phyloP scores from a whole-genome alignment of 2,329 filamentous ascomycete species.

The Sporothrix euskadiensis region DNA sequence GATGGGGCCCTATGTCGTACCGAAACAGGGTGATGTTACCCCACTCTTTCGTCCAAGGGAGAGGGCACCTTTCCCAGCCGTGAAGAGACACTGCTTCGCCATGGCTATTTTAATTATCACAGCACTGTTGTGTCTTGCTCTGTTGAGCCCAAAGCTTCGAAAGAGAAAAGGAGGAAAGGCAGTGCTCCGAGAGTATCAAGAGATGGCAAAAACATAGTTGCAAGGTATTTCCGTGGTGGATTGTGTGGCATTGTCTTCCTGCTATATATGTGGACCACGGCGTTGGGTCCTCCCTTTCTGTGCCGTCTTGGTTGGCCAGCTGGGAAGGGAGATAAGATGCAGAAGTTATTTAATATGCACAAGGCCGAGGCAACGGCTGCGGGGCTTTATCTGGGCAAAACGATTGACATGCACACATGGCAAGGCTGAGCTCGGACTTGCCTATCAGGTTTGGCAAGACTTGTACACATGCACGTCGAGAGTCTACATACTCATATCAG shows the following conservation, averaged over 20 bases:
- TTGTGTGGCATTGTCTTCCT: not conserved
- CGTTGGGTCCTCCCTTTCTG: not conserved
- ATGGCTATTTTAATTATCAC: not conserved
- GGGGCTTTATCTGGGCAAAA: not conserved
- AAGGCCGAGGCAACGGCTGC: not conserved
- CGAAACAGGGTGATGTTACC: not conserved
- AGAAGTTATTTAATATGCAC: not conserved
- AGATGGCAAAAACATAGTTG: not conserved
- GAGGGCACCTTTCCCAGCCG: not conserved
- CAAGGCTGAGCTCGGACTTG: not conserved
- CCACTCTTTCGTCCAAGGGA: not conserved
- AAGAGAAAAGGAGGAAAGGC: not conserved
- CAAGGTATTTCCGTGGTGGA: not conserved
- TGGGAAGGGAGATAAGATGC: not conserved
- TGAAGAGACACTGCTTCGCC: not conserved
- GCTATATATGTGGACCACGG: not conserved
- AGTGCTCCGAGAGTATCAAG: not conserved
- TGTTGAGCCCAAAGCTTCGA: not conserved
- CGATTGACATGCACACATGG: not conserved
- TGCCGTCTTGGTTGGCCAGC: not conserved
- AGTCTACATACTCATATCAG: not conserved
- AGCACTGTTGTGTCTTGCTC: not conserved
- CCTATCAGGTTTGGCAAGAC: not conserved
- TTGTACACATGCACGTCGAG: not conserved
- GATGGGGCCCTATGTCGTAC: not conserved